Percentiles rank a stretch among this genome's conserved stretches.
Evolutionary conservation across 2,329 filamentous ascomycete genomes (phyloP).

Genomic region (Botrytis elliptica): DNA sequence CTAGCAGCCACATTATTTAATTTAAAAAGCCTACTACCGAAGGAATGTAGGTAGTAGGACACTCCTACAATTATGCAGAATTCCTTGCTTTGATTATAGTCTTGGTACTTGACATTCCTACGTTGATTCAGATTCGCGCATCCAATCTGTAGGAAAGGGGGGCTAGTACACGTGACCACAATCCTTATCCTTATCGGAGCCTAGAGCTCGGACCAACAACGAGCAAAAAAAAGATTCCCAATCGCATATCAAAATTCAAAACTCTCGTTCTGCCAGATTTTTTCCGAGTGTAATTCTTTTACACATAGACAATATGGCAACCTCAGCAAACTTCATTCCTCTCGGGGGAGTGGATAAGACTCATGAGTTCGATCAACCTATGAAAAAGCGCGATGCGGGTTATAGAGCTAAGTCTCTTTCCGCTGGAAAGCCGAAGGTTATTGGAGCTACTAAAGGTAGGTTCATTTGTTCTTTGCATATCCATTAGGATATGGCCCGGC

Average conservation of each 20-base stretch:
- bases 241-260: background rate
- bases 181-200: conserved; percentile 19
- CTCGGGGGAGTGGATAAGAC: conserved; percentile 14
- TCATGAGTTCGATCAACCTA: conserved; percentile 13
- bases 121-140: background rate
- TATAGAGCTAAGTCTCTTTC: conserved; percentile 7
- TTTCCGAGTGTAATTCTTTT: background rate
- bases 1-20: too few relatives aligned
- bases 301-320: conserved; percentile 15
- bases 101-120: background rate
- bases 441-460: conserved; percentile 23
- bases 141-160: background rate
- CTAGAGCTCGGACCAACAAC: background rate
- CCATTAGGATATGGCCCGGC: background rate
- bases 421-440: conserved; percentile 11
- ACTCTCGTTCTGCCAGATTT: background rate
- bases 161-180: background rate
- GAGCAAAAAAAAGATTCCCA: conserved; percentile 18
- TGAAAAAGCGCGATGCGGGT: conserved; percentile 12
- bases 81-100: background rate
- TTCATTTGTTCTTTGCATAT: background rate
- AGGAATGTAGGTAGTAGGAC: too few relatives aligned
- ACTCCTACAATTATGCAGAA: too few relatives aligned
- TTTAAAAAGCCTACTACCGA: too few relatives aligned
- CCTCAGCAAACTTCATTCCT: conserved; percentile 25